phyloP scores from a whole-genome alignment of 2,329 filamentous ascomycete genomes.

The Alternaria gaisen region DNA sequence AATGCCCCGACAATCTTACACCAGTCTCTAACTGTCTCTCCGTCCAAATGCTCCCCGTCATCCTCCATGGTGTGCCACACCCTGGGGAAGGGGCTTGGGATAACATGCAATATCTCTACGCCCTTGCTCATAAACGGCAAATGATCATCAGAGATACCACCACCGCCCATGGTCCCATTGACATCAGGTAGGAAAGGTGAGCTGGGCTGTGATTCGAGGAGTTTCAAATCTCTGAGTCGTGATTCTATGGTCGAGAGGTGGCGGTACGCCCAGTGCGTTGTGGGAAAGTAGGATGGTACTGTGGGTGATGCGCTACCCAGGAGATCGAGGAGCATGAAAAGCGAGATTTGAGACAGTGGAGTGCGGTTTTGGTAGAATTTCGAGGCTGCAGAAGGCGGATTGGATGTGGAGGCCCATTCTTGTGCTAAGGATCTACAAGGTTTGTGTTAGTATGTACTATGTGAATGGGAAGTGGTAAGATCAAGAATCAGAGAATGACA shows the following conservation, averaged over 20 bases:
- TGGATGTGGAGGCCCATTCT: constrained; percentile 75
- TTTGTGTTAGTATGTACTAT: not conserved
- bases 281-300: constrained; percentile 86
- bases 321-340: constrained; percentile 92
- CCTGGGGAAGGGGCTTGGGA: constrained; percentile 80
- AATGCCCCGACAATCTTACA: constrained; percentile 84
- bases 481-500: not conserved
- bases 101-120: constrained; percentile 88
- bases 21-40: constrained; percentile 86
- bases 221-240: constrained; percentile 72
- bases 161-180: constrained; percentile 33
- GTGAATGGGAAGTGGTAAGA: not conserved
- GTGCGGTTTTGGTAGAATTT: constrained; percentile 70
- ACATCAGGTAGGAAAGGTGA: constrained; percentile 60
- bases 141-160: constrained; percentile 84
- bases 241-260: constrained; percentile 77
- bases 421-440: constrained; percentile 71
- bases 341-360: constrained; percentile 78
- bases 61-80: constrained; percentile 91
- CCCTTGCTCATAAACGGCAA: constrained; percentile 87
- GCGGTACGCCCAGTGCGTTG: constrained; percentile 92
- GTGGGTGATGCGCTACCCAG: constrained; percentile 74
- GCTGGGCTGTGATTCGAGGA: constrained; percentile 69
- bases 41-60: constrained; percentile 83
- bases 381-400: constrained; percentile 70